Evolutionary conservation across 352 stramenopile species (phyloP), one percentile per base, ranked within the genome.

Genomic region (Blastocystis sp.): DNA sequence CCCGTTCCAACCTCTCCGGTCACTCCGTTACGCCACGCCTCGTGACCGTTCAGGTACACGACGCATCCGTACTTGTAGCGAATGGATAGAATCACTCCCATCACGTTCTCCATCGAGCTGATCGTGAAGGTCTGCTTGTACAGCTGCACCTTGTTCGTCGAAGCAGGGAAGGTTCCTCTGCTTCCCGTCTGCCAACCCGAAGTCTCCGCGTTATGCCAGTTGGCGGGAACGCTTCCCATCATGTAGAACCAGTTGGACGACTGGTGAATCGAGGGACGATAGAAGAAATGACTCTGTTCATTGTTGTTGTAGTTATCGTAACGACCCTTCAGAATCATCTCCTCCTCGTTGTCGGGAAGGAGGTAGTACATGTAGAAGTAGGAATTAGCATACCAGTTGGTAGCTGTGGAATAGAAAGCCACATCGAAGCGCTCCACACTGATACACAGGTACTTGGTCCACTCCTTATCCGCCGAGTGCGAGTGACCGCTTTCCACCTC

Each of bases 61-160:
- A 67, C 24, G 24, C 18, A 18, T 29, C 69, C 69, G 27, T 44
- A 81, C 21, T 7, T 27, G 36, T 73, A 73, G n/a, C 63, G 63
- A 40, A 73, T 46, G 21, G 63, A 73, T 32, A 73, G 1, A 40
- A 51, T 51, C n/a, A 73, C 42, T 46, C 32, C 63, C 3, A 14
- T n/a, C 29, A 73, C 36, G 38, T 73, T 29, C 3, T 6, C 11
- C 3, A 73, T 6, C n/a, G 63, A 73, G 34, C 1, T 24, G 4
- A 73, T 24, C 9, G 38, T 51, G 63, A 73, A 73, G n/a, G 63
- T 73, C 63, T 73, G 42, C 63, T 73, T 73, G 44, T 73, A 73
- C 32, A 73, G 29, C 63, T 73, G 32, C 18, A 73, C 29, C 4
- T 29, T 18, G n/a, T 73, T 73, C 1, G 27, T 49, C 4, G 36